Conservation (phyloP, 345 rosid genomes). For the Moricandia arvensis region DNA sequence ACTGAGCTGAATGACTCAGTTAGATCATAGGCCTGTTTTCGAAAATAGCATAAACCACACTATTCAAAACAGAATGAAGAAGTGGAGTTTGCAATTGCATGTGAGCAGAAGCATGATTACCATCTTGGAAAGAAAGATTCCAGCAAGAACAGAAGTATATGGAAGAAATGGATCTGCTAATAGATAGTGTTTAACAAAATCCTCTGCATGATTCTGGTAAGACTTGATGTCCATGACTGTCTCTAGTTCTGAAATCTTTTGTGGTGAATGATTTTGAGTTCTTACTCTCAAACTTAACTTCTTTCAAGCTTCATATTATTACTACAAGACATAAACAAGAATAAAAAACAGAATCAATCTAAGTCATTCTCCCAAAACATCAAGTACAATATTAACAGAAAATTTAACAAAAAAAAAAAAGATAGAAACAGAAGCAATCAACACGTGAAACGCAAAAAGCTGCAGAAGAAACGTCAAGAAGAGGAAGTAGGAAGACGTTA, state of each 20-base stretch:
- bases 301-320: constrained; percentile 8
- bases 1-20: constrained; percentile 55
- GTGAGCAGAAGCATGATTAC: constrained; percentile 36
- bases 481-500: constrained; percentile 27
- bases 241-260: constrained; percentile 7
- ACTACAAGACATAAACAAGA: not conserved
- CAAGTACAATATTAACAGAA: not conserved
- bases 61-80: not conserved
- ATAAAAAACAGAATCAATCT: not conserved
- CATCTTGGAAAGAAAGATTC: constrained; percentile 79
- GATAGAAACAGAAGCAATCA: constrained; percentile 16
- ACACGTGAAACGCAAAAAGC: constrained; percentile 37
- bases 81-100: not conserved
- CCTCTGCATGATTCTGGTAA: constrained; percentile 63
- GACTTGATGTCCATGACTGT: constrained; percentile 58
- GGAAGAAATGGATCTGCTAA: constrained; percentile 68
- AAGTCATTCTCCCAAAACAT: not conserved
- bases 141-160: constrained; percentile 69
- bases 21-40: constrained; percentile 66
- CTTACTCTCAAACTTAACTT: constrained; percentile 11
- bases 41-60: not conserved
- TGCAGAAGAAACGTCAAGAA: constrained; percentile 31
- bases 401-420: not conserved
- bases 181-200: constrained; percentile 58
- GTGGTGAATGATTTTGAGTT: not conserved